Evolutionary conservation across 345 rosid genomes (phyloP).

Genomic region (Cochlearia excelsa): DNA sequence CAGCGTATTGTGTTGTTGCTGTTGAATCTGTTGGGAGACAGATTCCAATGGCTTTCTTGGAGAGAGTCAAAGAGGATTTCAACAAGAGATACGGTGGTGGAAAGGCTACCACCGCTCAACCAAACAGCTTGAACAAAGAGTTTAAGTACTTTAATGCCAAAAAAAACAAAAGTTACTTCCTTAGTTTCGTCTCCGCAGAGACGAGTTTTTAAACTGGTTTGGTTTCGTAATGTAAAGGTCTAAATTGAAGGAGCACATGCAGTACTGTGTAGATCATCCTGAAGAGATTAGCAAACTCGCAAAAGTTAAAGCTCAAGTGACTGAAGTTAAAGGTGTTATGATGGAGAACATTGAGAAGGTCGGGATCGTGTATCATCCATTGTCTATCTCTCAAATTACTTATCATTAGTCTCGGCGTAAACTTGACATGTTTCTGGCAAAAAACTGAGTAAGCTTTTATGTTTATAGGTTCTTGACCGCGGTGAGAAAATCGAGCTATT

Average conservation of each 20-base stretch:
- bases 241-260: constrained; percentile 54
- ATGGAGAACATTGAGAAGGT: constrained; percentile 39
- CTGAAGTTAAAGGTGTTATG: constrained; percentile 57
- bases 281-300: constrained; percentile 74
- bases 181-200: neutral
- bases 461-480: constrained; percentile 76
- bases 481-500: constrained; percentile 96
- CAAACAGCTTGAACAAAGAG: constrained; percentile 9
- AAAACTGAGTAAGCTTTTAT: too few relatives aligned
- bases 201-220: constrained; percentile 10
- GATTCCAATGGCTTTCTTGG: constrained; percentile 78
- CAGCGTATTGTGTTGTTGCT: constrained; percentile 91
- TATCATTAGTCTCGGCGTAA: too few relatives aligned
- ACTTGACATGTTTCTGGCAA: too few relatives aligned
- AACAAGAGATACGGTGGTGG: constrained; percentile 74
- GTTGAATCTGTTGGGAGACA: constrained; percentile 78
- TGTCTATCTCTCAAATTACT: too few relatives aligned
- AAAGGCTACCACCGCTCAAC: constrained; percentile 67
- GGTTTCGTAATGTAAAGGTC: constrained; percentile 42
- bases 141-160: too few relatives aligned
- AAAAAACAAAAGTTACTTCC: too few relatives aligned
- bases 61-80: constrained; percentile 79
- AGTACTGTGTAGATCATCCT: too few relatives aligned
- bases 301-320: constrained; percentile 91
- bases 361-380: neutral